These are phyloP conservation scores for Cichorium intybus DNA, from an alignment of 140 eudicot species.

Conservation along the genomic window DNA sequence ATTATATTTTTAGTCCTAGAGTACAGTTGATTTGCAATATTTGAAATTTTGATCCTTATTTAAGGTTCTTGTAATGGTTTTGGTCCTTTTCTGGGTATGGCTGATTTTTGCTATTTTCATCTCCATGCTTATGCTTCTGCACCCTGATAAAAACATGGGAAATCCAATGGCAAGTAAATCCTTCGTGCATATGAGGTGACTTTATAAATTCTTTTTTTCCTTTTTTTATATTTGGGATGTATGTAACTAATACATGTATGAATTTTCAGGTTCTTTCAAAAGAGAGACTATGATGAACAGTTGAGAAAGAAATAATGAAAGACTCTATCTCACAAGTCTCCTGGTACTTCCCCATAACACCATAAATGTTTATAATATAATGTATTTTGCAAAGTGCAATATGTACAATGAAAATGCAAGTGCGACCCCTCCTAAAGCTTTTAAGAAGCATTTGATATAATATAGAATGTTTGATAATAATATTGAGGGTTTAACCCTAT, in stretches of 20 bases:
- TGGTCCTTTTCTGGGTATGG: no score
- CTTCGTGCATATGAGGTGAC: conserved; percentile 90
- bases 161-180: conserved; percentile 93
- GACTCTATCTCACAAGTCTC: conserved; percentile 59
- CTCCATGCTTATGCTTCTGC: conserved; percentile 99
- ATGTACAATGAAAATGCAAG: no score
- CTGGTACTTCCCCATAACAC: conserved; percentile 49
- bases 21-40: no score
- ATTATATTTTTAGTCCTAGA: no score
- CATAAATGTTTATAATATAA: background rate
- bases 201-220: background rate
- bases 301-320: conserved; percentile 77
- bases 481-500: no score
- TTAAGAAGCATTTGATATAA: no score
- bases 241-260: conserved; percentile 3
- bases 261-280: conserved; percentile 82
- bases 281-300: conserved; percentile 91
- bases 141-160: conserved; percentile 99
- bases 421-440: no score
- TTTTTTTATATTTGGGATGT: background rate
- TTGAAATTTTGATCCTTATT: no score
- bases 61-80: no score
- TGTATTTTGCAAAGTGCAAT: no score
- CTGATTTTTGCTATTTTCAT: no score
- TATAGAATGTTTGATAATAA: no score